Base-by-base conservation (phyloP, 2,329 filamentous ascomycete genomes). In the Macrophomina phaseolina region DNA sequence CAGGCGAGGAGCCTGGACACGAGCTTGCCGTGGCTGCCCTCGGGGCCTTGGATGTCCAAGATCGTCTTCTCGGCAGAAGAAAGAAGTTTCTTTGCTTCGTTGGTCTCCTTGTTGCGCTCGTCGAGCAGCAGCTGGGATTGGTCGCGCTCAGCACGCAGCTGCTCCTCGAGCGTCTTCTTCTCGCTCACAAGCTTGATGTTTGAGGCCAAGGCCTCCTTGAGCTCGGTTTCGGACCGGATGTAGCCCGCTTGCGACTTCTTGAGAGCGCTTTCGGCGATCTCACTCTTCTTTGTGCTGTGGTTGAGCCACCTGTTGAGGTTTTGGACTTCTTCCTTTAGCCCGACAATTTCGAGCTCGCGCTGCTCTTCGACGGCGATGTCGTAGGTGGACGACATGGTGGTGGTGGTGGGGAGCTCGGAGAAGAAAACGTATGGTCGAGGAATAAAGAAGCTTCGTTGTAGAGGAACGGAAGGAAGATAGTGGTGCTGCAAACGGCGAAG, bases 401-500 rank as follows among this genome's bases (percentile, higher is more conserved):
- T 9, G 36, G 6, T 7, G 7, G 42, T 45, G 42, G 5, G 42
- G 8, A 16, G 7, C 5, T 14, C 11, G 16, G 42, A 45, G 42
- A 38, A 14, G 16, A 45, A 45, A 45, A 14, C 11, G 11, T 5
- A 5, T 16, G 42, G 42, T 9, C 16, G 7, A n/a, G 16, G 42
- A n/a, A 45, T 45, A 45, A 45, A 45, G 42, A n/a, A 45, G 16
- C 9, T 45, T 45, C 11, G 42, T 45, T 45, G 42, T 45, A 14
- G 42, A 45, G 12, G 42, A 52, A 52, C 32, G 49, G 28, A 52
- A 52, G 49, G 34, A 32, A 34, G 49, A 9, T 30, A 30, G 49
- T 4, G 28, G 49, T 52, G 49, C 49, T 52, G 49, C 28, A 52
- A 52, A 30, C 49, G 49, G 56, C 56, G 56, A n/a, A 5, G 38